These are phyloP conservation scores for Thymus mandschuricus DNA, from an alignment of 257 asterid species.

Conservation along the genomic window DNA sequence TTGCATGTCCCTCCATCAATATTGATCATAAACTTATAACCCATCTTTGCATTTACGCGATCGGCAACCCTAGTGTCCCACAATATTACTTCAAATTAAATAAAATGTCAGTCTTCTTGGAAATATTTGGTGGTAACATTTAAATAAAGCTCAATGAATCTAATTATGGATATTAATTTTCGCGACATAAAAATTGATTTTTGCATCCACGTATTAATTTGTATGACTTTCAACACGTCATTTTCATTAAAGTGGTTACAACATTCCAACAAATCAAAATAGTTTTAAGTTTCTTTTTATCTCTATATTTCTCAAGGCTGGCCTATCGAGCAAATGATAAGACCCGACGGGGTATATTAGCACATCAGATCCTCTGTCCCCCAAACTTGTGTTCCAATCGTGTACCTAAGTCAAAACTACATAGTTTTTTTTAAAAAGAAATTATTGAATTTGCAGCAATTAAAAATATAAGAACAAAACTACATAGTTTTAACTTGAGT, in stretches of 20 bases:
- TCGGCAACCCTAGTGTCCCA: conserved; percentile 29
- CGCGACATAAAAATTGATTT: not conserved
- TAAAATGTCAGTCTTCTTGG: conserved; percentile 35
- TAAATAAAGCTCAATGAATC: conserved; percentile 25
- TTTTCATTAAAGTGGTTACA: conserved; percentile 21
- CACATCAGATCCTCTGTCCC: too few relatives aligned
- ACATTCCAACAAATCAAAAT: conserved; percentile 10
- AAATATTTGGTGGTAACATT: conserved; percentile 42
- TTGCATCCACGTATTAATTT: not conserved
- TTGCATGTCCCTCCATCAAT: not conserved
- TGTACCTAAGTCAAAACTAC: too few relatives aligned
- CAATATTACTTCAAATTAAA: conserved; percentile 35
- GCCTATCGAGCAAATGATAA: not conserved
- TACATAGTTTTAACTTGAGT: too few relatives aligned
- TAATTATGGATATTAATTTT: not conserved
- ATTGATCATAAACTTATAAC: conserved; percentile 2
- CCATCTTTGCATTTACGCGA: conserved; percentile 29
- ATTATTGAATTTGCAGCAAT: too few relatives aligned
- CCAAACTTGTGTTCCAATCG: too few relatives aligned
- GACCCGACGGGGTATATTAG: not conserved
- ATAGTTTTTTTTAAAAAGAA: too few relatives aligned
- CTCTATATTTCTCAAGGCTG: not conserved
- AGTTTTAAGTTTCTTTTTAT: not conserved
- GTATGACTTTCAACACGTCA: conserved; percentile 13
- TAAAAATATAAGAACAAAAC: too few relatives aligned